Evolutionary conservation across 257 asterid genomes (phyloP), one percentile per base, ranked within the genome.

Genomic region (Forsythia viridissima): DNA sequence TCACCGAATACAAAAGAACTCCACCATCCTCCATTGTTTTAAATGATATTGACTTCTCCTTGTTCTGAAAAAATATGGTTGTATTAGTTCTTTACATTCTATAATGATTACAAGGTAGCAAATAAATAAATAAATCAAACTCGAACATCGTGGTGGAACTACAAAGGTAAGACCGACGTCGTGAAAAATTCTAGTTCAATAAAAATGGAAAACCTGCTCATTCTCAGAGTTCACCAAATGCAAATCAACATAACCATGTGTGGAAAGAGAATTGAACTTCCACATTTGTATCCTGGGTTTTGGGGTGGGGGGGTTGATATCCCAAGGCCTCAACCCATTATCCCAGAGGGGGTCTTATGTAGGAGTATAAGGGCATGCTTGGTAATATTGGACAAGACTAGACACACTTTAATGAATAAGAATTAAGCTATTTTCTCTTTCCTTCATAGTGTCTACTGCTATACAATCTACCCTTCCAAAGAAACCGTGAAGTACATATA

Each of bases 21-120:
- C 83, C 78, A 43, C 98, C 98, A 80, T 94, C 98, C 92, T 94
- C 98, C 97, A 91, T 91, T 69, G 98, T 92, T 86, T 94, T 94
- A 82, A 94, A 79, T 44, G 90, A 86, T 82, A 90, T 82, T n/a
- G 98, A 94, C 86, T 81, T 94, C 89, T 90, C 97, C 89, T 91
- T 94, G 88, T 94, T 94, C 98, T 94, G 94, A 79, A 86, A 73
- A 82, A 55, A 81, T 11, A 80, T 71, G 77, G 20, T 70, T 67
- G 30, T 30, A 67, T 79, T 77, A 86, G 88, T 83, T 75, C 21
- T 42, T 39, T 55, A 72, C 37, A 67, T 74, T 51, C 75, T 75
- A 40, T 72, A 68, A 67, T 24, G 70, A 68, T 38, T 72, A 74
- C 68, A 59, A 43, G 59, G 72, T 20, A 74, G 37, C 69, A 72